Base-by-base conservation (phyloP, 2,329 filamentous ascomycete genomes). In the Fusarium redolens region DNA sequence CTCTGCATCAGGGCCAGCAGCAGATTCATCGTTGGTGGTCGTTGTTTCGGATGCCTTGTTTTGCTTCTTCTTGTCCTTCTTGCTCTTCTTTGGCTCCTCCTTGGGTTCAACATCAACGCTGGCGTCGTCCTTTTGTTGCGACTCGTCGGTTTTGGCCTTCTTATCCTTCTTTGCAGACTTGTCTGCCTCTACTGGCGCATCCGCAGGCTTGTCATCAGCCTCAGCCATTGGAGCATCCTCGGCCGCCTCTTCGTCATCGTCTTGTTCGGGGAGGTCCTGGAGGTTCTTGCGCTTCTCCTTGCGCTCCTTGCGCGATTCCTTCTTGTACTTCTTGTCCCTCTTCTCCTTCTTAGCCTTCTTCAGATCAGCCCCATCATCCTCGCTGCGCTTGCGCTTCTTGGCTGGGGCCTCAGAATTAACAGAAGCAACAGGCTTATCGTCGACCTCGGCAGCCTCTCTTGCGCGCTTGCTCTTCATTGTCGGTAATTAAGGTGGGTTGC, bases 211-310 rank as follows among this genome's bases (percentile, higher is more conserved):
- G 15, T 54, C 55, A 5, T 79, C 74, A 33, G 77, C 69, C 47
- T 78, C 78, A 50, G 67, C 65, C 68, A 78, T 75, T 66, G 72
- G 72, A 31, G 62, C 64, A 47, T 78, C 67, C 55, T 78, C 71
- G 37, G 73, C 68, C 50, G 61, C 68, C 30, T 67, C 69, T 56
- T 73, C 75, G 14, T 75, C 74, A 52, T 75, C 73, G 44, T 80
- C 80, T 43, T 79, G 77, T 37, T 80, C 80, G 1, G 82, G 82
- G 14, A 84, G 77, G 35, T 83, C 79, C 48, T 79, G 79, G 11
- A 83, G 72, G 50, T 84, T 72, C 74, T 82, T 81, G 58, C 81
- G 79, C 76, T 83, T 83, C 33, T 83, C 80, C 73, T 84, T 83
- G 74, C 82, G 83, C 56, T 83, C 82, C 63, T 82, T 81, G 44